Percentiles rank a stretch among this genome's conserved stretches.
Evolutionary conservation across 1,139 yeast genomes (phyloP).

Genomic region (Magnusiomyces tetraspermus): DNA sequence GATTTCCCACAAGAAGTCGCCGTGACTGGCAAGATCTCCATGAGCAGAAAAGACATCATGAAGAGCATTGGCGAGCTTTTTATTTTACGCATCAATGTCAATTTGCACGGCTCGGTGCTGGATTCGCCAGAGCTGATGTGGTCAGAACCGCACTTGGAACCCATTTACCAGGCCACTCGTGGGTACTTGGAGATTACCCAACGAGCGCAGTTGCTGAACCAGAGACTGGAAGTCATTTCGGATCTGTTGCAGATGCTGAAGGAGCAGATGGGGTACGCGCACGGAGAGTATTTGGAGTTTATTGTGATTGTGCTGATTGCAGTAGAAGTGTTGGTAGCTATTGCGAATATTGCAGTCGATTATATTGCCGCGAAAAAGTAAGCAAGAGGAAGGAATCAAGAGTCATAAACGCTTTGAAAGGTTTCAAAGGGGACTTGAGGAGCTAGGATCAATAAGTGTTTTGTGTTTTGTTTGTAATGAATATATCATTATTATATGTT

Average conservation of each 20-base stretch:
- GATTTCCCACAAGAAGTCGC: slow-evolving; percentile 96
- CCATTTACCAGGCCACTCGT: slow-evolving; percentile 91
- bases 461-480: too few relatives aligned
- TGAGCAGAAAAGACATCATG: slow-evolving; percentile 92
- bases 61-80: slow-evolving; percentile 92
- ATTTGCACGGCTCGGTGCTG: slow-evolving; percentile 86
- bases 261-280: slow-evolving; percentile 88
- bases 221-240: slow-evolving; percentile 83
- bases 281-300: slow-evolving; percentile 78
- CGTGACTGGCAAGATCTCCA: slow-evolving; percentile 83
- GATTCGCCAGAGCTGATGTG: slow-evolving; percentile 98
- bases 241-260: slow-evolving; percentile 91
- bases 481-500: too few relatives aligned
- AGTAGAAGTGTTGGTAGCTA: slow-evolving; percentile 81
- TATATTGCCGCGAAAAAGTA: slow-evolving; percentile 4
- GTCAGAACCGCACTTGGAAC: slow-evolving; percentile 96
- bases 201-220: slow-evolving; percentile 79
- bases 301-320: slow-evolving; percentile 90
- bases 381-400: not conserved
- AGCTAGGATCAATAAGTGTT: too few relatives aligned
- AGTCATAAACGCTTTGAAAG: too few relatives aligned
- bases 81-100: slow-evolving; percentile 71
- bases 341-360: slow-evolving; percentile 42
- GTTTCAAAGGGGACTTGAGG: too few relatives aligned
- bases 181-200: slow-evolving; percentile 92